Percentiles rank a stretch among this genome's conserved stretches.
Conservation (phyloP, 306 rosid genomes). For the Abrus precatorius region DNA sequence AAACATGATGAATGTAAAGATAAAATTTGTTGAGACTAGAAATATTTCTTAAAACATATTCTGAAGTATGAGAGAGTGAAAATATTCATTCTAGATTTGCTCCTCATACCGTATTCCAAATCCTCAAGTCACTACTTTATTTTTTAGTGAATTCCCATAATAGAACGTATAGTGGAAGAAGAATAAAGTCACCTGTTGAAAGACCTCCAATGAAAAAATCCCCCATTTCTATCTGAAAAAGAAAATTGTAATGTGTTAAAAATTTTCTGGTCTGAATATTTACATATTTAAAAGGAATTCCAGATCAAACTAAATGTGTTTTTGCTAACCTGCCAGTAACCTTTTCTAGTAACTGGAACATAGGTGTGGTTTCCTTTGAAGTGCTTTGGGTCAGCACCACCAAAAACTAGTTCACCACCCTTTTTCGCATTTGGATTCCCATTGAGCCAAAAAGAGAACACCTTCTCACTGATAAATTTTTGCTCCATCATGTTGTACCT, state of each 20-base stretch:
- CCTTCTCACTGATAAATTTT: constrained; percentile 64
- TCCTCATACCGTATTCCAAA: constrained; percentile 15
- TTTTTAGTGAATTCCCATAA: constrained; percentile 4
- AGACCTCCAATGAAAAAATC: constrained; percentile 72
- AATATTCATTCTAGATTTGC: neutral
- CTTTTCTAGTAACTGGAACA: constrained; percentile 78
- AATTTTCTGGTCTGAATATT: neutral
- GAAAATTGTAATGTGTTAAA: neutral
- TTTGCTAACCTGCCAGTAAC: constrained; percentile 88
- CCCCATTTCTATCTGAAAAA: constrained; percentile 82
- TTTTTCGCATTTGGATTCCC: constrained; percentile 65
- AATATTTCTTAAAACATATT: neutral
- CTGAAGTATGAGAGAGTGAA: neutral
- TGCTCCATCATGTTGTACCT: constrained; percentile 85
- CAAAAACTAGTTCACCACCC: constrained; percentile 87
- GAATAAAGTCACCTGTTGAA: constrained; percentile 78
- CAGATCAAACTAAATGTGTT: constrained; percentile 18
- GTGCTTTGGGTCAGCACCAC: constrained; percentile 80
- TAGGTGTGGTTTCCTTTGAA: constrained; percentile 83
- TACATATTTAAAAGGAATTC: constrained; percentile 27
- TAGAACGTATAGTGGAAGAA: constrained; percentile 18
- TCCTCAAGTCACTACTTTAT: constrained; percentile 30
- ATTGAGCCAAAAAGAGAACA: constrained; percentile 91
- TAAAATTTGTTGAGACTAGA: neutral
- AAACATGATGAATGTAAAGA: constrained; percentile 22